Conservation (phyloP, 768 basidiomycete species). For the Xerocomus brunneocitrinus region DNA sequence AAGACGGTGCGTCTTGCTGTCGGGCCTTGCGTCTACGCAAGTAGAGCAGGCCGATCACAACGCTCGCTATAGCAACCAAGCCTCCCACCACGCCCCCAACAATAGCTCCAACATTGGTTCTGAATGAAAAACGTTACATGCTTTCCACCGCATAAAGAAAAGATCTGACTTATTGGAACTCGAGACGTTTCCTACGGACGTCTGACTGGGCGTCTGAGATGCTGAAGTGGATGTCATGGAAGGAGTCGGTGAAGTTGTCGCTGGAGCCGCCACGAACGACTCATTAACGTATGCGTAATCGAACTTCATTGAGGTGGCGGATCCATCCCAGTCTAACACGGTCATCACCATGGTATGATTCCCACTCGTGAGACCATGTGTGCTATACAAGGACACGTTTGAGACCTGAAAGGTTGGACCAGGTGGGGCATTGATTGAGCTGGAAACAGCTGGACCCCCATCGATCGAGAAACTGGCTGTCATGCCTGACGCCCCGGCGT, state of each 20-base stretch:
- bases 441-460: constrained; percentile 2
- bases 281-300: constrained; percentile 26
- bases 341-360: constrained; percentile 22
- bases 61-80: not conserved
- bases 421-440: constrained; percentile 2
- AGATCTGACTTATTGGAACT: constrained; percentile 6
- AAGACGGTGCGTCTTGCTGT: not conserved
- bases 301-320: constrained; percentile 22
- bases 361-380: constrained; percentile 14
- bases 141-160: not conserved
- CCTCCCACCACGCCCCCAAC: constrained; percentile 18
- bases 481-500: constrained; percentile 17
- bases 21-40: constrained; percentile 5
- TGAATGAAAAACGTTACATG: constrained; percentile 7
- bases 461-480: constrained; percentile 22
- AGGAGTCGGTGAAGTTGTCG: constrained; percentile 1
- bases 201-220: constrained; percentile 2
- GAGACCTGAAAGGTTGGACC: constrained; percentile 17
- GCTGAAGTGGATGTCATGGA: not conserved
- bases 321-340: constrained; percentile 16
- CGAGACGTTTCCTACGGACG: not conserved
- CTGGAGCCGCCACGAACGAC: constrained; percentile 10
- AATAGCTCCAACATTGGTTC: constrained; percentile 10
- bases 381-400: constrained; percentile 15
- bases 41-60: constrained; percentile 5